A percentile compares a stretch with the other conserved stretches of the same genome.
phyloP scores from a whole-genome alignment of 805 yeast species.

The Torulaspora quercuum region DNA sequence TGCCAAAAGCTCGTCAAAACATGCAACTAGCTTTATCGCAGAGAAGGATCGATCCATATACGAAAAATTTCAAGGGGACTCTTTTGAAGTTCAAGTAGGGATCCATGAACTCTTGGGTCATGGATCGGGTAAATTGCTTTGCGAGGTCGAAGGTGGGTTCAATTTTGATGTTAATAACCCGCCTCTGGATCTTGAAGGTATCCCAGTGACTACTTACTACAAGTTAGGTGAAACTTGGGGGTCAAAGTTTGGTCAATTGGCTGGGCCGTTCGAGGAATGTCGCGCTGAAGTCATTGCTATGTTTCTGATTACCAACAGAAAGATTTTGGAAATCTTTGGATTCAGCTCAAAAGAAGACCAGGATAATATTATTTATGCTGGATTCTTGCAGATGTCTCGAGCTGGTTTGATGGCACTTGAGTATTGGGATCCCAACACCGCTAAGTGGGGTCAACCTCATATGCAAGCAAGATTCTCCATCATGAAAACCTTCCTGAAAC shows the following conservation, averaged over 20 bases:
- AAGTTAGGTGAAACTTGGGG: conserved; percentile 89
- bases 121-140: conserved; percentile 80
- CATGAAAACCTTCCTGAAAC: conserved; percentile 63
- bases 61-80: conserved; percentile 69
- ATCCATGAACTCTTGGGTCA: conserved; percentile 89
- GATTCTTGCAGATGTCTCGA: conserved; percentile 78
- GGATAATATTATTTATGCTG: conserved; percentile 59
- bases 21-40: conserved; percentile 63
- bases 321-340: conserved; percentile 71
- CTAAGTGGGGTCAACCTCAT: conserved; percentile 93
- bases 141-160: conserved; percentile 60
- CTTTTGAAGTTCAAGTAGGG: conserved; percentile 92
- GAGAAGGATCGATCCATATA: conserved; percentile 53
- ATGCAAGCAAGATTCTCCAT: conserved; percentile 91
- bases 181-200: conserved; percentile 57
- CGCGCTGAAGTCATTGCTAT: conserved; percentile 89
- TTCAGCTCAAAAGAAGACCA: conserved; percentile 55
- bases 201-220: conserved; percentile 66
- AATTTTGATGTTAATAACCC: conserved; percentile 67
- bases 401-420: conserved; percentile 83
- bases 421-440: conserved; percentile 77
- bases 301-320: conserved; percentile 66
- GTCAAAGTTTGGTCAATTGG: conserved; percentile 70
- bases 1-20: conserved; percentile 48
- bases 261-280: conserved; percentile 90